Evolutionary conservation across 2,329 filamentous ascomycete genomes (phyloP).

Genomic region (Fusarium sp.): DNA sequence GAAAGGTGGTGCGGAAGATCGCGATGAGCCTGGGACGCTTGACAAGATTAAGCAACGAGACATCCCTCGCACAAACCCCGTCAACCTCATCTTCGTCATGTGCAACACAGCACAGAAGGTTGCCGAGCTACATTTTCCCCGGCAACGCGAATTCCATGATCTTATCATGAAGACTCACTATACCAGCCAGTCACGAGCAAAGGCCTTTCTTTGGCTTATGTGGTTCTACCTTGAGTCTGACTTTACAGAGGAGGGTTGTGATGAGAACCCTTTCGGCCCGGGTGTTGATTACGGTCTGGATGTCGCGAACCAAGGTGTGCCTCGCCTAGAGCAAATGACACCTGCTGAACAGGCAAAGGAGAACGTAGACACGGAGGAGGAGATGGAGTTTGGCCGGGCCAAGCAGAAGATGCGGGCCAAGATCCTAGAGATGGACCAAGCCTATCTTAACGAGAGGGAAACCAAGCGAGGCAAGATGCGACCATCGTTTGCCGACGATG

Average conservation of each 20-base stretch:
- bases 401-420: conserved; percentile 78
- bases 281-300: conserved; percentile 71
- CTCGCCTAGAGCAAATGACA: conserved; percentile 69
- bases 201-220: conserved; percentile 95
- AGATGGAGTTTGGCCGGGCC: conserved; percentile 72
- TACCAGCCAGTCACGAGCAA: conserved; percentile 82
- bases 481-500: conserved; percentile 57
- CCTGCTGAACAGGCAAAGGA: conserved; percentile 70
- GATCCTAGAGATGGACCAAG: conserved; percentile 78
- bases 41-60: conserved; percentile 75
- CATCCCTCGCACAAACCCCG: conserved; percentile 85
- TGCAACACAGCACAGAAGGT: conserved; percentile 89
- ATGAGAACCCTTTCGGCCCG: conserved; percentile 87
- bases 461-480: conserved; percentile 61
- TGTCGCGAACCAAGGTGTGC: conserved; percentile 73
- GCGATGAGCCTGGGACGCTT: conserved; percentile 80
- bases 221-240: conserved; percentile 99
- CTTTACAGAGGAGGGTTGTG: conserved; percentile 85
- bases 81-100: conserved; percentile 96
- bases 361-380: conserved; percentile 76
- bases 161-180: conserved; percentile 89
- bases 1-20: conserved; percentile 93
- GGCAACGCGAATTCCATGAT: conserved; percentile 90
- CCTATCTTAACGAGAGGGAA: conserved; percentile 68
- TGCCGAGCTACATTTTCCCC: conserved; percentile 89